Conservation (phyloP, 371 early-diverging fungal species). For the Mortierella sp. region DNA sequence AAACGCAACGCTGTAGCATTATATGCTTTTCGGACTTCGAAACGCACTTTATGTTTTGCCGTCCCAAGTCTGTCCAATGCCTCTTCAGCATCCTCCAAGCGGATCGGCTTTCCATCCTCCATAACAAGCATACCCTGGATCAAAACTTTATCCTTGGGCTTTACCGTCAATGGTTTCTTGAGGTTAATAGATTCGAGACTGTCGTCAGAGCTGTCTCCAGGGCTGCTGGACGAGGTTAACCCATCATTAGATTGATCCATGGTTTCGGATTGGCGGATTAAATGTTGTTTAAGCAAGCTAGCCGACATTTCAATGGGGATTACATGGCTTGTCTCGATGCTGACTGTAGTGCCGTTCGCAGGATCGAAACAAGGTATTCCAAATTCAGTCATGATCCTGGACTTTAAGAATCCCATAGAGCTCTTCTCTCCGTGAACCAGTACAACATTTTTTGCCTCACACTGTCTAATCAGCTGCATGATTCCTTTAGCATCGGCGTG, state of each 20-base stretch:
- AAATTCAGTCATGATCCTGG: conserved; percentile 86
- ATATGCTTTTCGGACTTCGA: conserved; percentile 51
- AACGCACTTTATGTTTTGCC: conserved; percentile 51
- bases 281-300: conserved; percentile 62
- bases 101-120: conserved; percentile 56
- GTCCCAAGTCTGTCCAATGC: conserved; percentile 42
- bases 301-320: conserved; percentile 71
- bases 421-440: conserved; percentile 98
- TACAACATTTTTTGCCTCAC: conserved; percentile 94
- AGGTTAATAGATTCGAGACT: conserved; percentile 18
- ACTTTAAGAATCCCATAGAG: conserved; percentile 91
- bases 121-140: conserved; percentile 60
- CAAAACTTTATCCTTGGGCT: conserved; percentile 54
- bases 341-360: conserved; percentile 85
- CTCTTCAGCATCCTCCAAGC: conserved; percentile 56
- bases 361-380: conserved; percentile 91
- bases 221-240: conserved; percentile 43
- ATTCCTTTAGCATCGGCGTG: conserved; percentile 99
- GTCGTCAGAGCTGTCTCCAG: conserved; percentile 47
- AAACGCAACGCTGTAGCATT: conserved; percentile 48
- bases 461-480: conserved; percentile 95
- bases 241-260: conserved; percentile 25
- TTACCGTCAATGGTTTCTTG: conserved; percentile 25
- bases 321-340: conserved; percentile 72
- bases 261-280: conserved; percentile 44